Evolutionary conservation across 331 rosid species (phyloP), one percentile per base, ranked within the genome.

Genomic region (Telfairia occidentalis): DNA sequence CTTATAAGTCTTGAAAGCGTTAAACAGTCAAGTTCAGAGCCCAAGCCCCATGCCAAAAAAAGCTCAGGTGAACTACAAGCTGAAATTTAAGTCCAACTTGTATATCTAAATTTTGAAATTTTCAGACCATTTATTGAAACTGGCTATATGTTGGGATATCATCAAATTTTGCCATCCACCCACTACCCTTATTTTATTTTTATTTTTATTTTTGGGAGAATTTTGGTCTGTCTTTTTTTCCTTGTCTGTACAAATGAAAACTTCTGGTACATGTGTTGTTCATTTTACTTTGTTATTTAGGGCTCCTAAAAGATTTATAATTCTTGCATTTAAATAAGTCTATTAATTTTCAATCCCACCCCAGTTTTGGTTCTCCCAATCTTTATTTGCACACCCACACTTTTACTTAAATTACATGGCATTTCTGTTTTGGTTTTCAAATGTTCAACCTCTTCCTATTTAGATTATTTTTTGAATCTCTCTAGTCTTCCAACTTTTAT

Each of bases 1-100:
- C 66, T 26, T 49, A 75, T 11, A 80, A 79, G 63, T 73, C 75
- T 77, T 81, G 76, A 73, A 32, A 61, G 46, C 42, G 37, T 77
- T 73, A 32, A 58, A 23, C 65, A 42, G 16, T 79, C 11, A 13
- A 10, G 42, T 60, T 37, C 26, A 21, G 67, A 74, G 29, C 19
- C 64, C 66, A 40, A 55, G 50, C 34, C 54, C 28, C 23, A 24
- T 43, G 55, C 24, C 35, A 40, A 8, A 23, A 13, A 46, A 63
- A 3, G 28, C 58, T 26, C 58, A 70, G 58, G 75, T 70, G 23
- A 43, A 69, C 52, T 43, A 42, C 23, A 13, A 38, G 18, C 30
- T 45, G 2, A 43, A 70, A 45, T 24, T 46, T 18, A 26, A 29
- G 21, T 38, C 43, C 29, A 28, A 15, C 15, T 18, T 71, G 75